Base-by-base conservation (phyloP, 306 rosid species). In the Casuarina equisetifolia region DNA sequence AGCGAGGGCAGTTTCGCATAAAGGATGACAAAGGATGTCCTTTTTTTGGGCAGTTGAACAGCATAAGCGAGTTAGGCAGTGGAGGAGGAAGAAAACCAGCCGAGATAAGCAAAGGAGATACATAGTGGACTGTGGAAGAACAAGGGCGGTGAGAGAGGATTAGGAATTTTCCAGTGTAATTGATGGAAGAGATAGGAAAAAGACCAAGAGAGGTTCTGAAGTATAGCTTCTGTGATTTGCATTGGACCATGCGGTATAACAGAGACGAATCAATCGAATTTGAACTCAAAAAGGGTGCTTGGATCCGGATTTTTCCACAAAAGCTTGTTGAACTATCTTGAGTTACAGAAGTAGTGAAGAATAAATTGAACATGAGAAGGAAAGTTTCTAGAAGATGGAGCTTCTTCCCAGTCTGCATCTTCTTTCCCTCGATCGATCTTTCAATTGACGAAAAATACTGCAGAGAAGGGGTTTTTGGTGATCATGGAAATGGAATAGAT, bases 21-120 rank as follows among this genome's bases (percentile, higher is more conserved):
- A 40, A 58, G 74, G 84, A 71, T 25, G 83, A 78, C 11, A 63
- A 5, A 19, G 86, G 61, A 5, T 76, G 55, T 45, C n/a, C 77
- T 83, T 4, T 68, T 62, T 52, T 82, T 77, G 87, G 83, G 89
- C 93, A 89, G 45, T 91, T 78, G 85, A 78, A 85, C 85, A 91
- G 92, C 62, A 91, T 70, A 50, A 88, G 85, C 10, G 90, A 89
- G 76, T 80, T 80, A 15, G 82, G 85, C 15, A 70, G 70, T 62
- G 86, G 88, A 32, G 89, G 85, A 78, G 92, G 82, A 78, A 90
- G 91, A 59, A 90, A 88, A 43, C 90, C 91, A 57, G 77, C 69
- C n/a, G 80, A 78, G 76, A 82, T 76, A 53, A 78, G 46, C 13
- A 20, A 19, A 50, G 86, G 77, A 35, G 84, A 83, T 57, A 84